Conservation (phyloP, 2,329 filamentous ascomycete genomes). For the Aspergillus luchuensis region DNA sequence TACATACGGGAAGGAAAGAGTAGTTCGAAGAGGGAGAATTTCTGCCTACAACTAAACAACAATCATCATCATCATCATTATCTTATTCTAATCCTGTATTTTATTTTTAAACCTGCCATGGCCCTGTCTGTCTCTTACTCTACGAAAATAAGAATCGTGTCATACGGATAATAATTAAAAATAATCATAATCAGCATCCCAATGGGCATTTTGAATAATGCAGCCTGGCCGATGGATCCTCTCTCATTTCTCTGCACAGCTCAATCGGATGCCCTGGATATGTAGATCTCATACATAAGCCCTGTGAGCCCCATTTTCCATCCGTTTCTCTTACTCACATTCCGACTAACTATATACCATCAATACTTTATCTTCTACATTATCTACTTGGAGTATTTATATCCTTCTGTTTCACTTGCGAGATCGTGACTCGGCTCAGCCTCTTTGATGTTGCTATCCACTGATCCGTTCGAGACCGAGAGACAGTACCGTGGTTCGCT, state of each 20-base stretch:
- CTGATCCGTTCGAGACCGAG: too few species aligned
- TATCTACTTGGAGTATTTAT: too few species aligned
- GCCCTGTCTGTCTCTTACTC: neutral
- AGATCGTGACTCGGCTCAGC: too few species aligned
- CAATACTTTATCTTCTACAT: neutral
- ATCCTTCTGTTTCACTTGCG: too few species aligned
- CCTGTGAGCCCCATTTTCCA: neutral
- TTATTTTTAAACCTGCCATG: neutral
- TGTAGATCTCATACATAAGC: neutral
- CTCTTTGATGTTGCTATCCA: too few species aligned
- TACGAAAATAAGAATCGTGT: neutral
- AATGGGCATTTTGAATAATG: neutral
- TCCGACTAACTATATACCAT: too few species aligned
- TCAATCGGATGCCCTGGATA: neutral
- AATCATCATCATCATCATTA: constrained; percentile 9
- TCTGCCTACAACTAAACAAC: constrained; percentile 1
- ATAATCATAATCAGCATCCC: neutral
- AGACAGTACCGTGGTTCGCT: too few species aligned
- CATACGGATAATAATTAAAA: neutral
- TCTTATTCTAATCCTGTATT: neutral
- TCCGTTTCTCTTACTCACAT: neutral
- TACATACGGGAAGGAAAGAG: constrained; percentile 11
- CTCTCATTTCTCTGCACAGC: neutral
- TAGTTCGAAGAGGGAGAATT: neutral
- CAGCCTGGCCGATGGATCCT: constrained; percentile 2